Percentiles rank a stretch among this genome's conserved stretches.
phyloP scores from a whole-genome alignment of 1,284 basidiomycete species.

The Laetiporus sulphureus region DNA sequence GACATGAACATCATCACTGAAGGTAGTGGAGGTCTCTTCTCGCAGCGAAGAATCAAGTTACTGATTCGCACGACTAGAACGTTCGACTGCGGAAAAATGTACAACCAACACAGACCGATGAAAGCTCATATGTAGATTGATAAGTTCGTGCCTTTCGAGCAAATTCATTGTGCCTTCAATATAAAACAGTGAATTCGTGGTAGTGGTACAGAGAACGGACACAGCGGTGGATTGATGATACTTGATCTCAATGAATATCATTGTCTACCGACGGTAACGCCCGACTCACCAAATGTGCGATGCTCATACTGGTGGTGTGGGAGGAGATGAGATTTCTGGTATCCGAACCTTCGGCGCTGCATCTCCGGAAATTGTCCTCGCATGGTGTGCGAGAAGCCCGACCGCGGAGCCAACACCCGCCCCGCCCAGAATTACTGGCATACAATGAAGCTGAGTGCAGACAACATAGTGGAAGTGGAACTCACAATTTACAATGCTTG shows the following conservation, averaged over 20 bases:
- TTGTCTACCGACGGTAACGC: too few species aligned
- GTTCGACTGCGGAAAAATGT: too few species aligned
- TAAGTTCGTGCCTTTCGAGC: too few species aligned
- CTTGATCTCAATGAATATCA: too few species aligned
- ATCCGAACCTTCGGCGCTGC: conserved; percentile 32
- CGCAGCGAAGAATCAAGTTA: background rate
- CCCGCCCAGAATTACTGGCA: conserved; percentile 59
- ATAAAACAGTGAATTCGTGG: too few species aligned
- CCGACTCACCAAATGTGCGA: too few species aligned
- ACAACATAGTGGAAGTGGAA: background rate
- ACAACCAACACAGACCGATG: too few species aligned
- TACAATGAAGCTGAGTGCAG: background rate
- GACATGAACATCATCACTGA: conserved; percentile 16
- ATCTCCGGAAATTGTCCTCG: conserved; percentile 44
- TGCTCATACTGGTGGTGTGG: background rate
- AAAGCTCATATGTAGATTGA: too few species aligned
- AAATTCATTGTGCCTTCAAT: too few species aligned
- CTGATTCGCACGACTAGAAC: background rate
- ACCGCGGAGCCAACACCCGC: conserved; percentile 57
- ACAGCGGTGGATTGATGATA: too few species aligned
- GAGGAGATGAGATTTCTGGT: conserved; percentile 19
- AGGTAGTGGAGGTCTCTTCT: background rate
- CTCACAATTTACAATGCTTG: conserved; percentile 48
- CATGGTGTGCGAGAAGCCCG: conserved; percentile 51
- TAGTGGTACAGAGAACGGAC: too few species aligned